Conservation (phyloP, 345 rosid genomes). For the Psidium friedrichsthalianum region DNA sequence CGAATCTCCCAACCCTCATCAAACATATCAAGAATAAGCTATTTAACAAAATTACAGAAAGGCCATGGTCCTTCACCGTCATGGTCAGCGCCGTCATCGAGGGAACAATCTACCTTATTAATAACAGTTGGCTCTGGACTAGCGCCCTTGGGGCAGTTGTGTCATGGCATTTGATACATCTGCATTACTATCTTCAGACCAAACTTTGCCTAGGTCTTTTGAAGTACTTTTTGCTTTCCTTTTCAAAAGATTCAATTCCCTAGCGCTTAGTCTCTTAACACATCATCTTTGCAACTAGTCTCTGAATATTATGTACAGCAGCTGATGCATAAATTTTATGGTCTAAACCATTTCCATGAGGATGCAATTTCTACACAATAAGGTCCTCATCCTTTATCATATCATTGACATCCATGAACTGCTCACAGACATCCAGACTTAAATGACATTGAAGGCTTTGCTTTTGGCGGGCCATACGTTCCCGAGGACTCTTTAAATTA, state of each 20-base stretch:
- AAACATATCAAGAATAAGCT: conserved; percentile 93
- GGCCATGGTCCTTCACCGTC: conserved; percentile 92
- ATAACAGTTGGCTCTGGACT: conserved; percentile 39
- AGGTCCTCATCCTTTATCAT: conserved; percentile 97
- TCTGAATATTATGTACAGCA: conserved; percentile 74
- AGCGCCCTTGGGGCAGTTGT: conserved; percentile 42
- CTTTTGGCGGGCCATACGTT: conserved; percentile 88
- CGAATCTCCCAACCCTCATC: conserved; percentile 99
- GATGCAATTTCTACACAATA: conserved; percentile 46
- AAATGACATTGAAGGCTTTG: conserved; percentile 73
- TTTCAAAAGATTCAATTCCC: conserved; percentile 82
- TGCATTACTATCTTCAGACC: conserved; percentile 74
- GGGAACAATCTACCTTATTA: conserved; percentile 63
- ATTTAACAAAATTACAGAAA: conserved; percentile 78
- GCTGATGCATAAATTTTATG: conserved; percentile 52
- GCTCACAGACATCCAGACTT: conserved; percentile 98
- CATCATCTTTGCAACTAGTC: conserved; percentile 80
- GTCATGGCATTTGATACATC: conserved; percentile 42
- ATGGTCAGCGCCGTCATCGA: conserved; percentile 70
- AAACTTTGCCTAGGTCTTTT: conserved; percentile 82
- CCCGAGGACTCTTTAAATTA: conserved; percentile 76
- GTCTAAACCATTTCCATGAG: conserved; percentile 64
- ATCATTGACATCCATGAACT: conserved; percentile 96
- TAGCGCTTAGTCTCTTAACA: conserved; percentile 85
- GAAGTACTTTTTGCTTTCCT: conserved; percentile 94